These are phyloP conservation scores for Aleurites moluccanus DNA, from an alignment of 441 rosid species.

Conservation along the genomic window DNA sequence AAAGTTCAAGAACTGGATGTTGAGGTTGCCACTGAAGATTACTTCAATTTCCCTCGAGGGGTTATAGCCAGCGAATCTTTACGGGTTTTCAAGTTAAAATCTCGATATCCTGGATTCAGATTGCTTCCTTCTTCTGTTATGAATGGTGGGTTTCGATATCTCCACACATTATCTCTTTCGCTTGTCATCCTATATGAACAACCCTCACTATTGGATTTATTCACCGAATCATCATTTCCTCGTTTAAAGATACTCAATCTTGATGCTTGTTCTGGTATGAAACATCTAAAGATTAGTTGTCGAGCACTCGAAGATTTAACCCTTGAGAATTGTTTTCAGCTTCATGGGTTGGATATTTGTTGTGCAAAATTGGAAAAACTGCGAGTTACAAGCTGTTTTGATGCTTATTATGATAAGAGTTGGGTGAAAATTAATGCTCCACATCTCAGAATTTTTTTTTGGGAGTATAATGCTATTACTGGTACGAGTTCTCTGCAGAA, in stretches of 20 bases:
- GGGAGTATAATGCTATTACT: constrained; percentile 59
- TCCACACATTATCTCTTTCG: constrained; percentile 54
- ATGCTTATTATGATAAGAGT: constrained; percentile 38
- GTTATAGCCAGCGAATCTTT: constrained; percentile 51
- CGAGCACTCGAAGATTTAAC: constrained; percentile 50
- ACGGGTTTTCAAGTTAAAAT: constrained; percentile 50
- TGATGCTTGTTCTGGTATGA: constrained; percentile 52
- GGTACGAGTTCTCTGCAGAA: constrained; percentile 39
- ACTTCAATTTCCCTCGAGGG: constrained; percentile 77
- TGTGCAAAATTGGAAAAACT: constrained; percentile 45
- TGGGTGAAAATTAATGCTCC: constrained; percentile 52
- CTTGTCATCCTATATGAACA: constrained; percentile 46
- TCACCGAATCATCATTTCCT: constrained; percentile 65
- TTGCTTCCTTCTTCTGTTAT: constrained; percentile 56
- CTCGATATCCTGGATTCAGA: constrained; percentile 64
- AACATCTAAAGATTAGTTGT: constrained; percentile 55
- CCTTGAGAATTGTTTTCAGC: constrained; percentile 51
- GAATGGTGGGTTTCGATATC: constrained; percentile 57
- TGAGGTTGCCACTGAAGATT: constrained; percentile 73
- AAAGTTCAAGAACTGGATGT: constrained; percentile 68
- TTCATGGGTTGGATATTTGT: constrained; percentile 52
- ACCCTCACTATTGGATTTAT: constrained; percentile 53
- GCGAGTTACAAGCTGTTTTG: constrained; percentile 55
- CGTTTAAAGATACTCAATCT: constrained; percentile 50
- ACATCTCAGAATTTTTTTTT: constrained; percentile 37